phyloP scores from a whole-genome alignment of 768 basidiomycete species.

The Rhodotorula diobovata region DNA sequence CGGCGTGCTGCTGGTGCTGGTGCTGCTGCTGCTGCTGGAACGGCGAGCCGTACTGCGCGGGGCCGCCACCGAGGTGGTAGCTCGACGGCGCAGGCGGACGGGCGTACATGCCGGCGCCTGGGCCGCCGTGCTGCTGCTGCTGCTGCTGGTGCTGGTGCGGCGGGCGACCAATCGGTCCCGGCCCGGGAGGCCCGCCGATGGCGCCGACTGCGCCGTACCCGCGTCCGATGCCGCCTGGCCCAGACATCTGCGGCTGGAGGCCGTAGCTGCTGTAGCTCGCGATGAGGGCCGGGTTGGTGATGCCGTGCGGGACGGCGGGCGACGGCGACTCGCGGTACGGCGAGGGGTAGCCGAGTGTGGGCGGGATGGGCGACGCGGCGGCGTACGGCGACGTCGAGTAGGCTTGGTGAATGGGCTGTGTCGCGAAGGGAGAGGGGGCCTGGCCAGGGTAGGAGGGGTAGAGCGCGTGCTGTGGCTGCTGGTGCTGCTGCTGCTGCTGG shows the following conservation, averaged over 20 bases:
- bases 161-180: constrained; percentile 7
- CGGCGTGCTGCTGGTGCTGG: too few species aligned
- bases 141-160: neutral
- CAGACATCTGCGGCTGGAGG: neutral
- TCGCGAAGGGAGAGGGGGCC: neutral
- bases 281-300: constrained; percentile 38
- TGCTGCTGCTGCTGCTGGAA: neutral
- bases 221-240: neutral
- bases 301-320: constrained; percentile 8
- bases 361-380: constrained; percentile 4
- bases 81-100: neutral
- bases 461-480: neutral
- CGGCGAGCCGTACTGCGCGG: neutral
- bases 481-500: constrained; percentile 4
- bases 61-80: neutral
- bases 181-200: constrained; percentile 1
- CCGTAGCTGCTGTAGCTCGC: constrained; percentile 27
- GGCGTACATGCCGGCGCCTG: neutral
- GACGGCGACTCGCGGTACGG: constrained; percentile 17
- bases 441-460: neutral
- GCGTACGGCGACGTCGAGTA: constrained; percentile 2
- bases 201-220: constrained; percentile 31
- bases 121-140: neutral
- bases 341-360: constrained; percentile 9
- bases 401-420: neutral